phyloP scores from a whole-genome alignment of 139 green algal species.

The Auxenochlorella pyrenoidosa region DNA sequence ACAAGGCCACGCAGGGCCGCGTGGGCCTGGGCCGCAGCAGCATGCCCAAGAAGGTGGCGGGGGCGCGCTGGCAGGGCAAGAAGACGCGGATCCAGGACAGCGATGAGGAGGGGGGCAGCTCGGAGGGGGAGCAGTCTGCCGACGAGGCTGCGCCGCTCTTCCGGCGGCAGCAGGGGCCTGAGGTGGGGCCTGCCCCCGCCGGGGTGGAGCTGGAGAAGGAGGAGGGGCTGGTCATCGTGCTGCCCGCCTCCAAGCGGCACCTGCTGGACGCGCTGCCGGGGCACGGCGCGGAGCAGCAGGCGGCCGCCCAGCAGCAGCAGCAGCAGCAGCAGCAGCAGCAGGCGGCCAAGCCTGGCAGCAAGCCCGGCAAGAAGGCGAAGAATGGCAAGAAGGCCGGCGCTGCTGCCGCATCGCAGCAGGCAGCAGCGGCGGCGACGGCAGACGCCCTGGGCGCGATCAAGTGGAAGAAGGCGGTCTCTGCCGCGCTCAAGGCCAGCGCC shows the following conservation, averaged over 20 bases:
- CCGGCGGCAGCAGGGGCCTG: conserved; percentile 38
- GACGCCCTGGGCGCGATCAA: conserved; percentile 5
- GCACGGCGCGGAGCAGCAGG: neutral
- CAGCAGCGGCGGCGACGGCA: neutral
- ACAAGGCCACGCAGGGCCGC: conserved; percentile 68
- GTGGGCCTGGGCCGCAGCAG: conserved; percentile 76
- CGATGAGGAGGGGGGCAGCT: conserved; percentile 39
- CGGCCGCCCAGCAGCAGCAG: neutral
- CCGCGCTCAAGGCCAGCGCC: conserved; percentile 14
- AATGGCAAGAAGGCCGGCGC: neutral
- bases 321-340: conserved; percentile 28
- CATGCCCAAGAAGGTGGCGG: conserved; percentile 86
- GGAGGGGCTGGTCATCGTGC: conserved; percentile 37
- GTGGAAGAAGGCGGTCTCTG: conserved; percentile 33
- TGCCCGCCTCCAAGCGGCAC: conserved; percentile 38
- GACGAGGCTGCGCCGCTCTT: conserved; percentile 50
- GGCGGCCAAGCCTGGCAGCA: neutral
- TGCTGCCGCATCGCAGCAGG: conserved; percentile 5
- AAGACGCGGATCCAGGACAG: conserved; percentile 71
- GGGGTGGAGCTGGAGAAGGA: conserved; percentile 23
- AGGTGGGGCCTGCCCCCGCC: neutral
- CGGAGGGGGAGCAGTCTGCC: conserved; percentile 35
- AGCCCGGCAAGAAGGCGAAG: neutral
- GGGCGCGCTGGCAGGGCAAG: conserved; percentile 79
- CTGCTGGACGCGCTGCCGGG: conserved; percentile 18